Base-by-base conservation (phyloP, 768 basidiomycete species). In the Phanerodontia chrysosporium region DNA sequence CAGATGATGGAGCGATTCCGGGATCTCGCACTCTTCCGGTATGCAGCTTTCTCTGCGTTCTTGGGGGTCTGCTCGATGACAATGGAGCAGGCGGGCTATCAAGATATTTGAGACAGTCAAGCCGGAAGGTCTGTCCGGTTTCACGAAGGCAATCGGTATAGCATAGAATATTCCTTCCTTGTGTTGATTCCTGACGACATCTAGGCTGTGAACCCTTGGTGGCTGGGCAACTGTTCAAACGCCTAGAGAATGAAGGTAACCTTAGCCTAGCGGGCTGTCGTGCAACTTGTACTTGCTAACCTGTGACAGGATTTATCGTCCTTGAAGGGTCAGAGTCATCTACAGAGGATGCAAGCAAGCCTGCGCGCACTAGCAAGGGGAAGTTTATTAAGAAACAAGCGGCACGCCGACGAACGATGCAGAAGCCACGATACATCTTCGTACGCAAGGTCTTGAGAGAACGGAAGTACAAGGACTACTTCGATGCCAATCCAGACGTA, bases 1-100 rank as follows among this genome's bases (percentile, higher is more conserved):
- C 73, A 75, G 57, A 82, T 89, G 72, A 74, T 88, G 28, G 76
- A 78, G 10, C 84, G 84, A 59, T 90, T 84, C 72, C 81, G 81
- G 64, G 86, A 87, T 49, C 75, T 93, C 24, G 83, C 88, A 0
- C 75, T 85, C 28, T 89, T 90, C 69, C 83, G 90, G 90, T 87
- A 49, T 53, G 65, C 44, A 16, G 29, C 6, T 51, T 30, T 12
- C n/a, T 55, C 29, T 14, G 25, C 45, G 45, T 52, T 49, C 14
- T 21, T 42, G 9, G n/a, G 44, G 53, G 25, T 51, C 10, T 18
- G 6, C 27, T 42, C 24, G 25, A 42, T 44, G 45, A 48, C 46
- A 45, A 22, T 51, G 48, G 55, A 87, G 13, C 42, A 61, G 87
- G 66, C 80, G 86, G 49, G 86, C 87, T 16, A 85, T 90, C 64